phyloP scores from a whole-genome alignment of 352 stramenopile genomes.

The Phytopythium montanum region DNA sequence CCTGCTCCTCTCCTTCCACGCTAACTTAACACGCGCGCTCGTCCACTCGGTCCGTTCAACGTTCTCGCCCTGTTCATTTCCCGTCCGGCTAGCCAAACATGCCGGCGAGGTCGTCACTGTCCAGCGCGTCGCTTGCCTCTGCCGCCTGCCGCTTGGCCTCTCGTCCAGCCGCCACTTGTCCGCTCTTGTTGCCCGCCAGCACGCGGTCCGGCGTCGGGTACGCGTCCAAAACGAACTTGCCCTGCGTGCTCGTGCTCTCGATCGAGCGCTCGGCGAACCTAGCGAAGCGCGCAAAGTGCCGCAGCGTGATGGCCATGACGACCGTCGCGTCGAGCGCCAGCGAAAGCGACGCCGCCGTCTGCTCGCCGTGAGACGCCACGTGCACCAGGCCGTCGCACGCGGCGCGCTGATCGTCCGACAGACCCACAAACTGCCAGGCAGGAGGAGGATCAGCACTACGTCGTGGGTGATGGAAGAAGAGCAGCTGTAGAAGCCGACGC shows the following conservation, averaged over 20 bases:
- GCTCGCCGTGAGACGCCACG: slow-evolving; percentile 45
- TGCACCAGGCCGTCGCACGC: slow-evolving; percentile 72
- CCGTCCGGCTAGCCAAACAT: slow-evolving; percentile 35
- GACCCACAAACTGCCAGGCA: slow-evolving; percentile 21
- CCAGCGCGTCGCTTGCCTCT: slow-evolving; percentile 34
- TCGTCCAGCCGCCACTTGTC: slow-evolving; percentile 40
- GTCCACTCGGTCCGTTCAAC: background rate
- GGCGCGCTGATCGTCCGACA: slow-evolving; percentile 53
- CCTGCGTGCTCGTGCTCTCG: slow-evolving; percentile 60
- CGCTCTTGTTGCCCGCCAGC: slow-evolving; percentile 20
- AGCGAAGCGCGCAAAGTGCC: slow-evolving; percentile 63
- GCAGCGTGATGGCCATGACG: slow-evolving; percentile 56
- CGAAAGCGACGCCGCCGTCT: slow-evolving; percentile 28
- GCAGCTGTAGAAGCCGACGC: slow-evolving; percentile 1
- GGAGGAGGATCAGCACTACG: background rate
- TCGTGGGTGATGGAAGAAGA: too few species aligned
- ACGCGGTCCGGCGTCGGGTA: slow-evolving; percentile 40
- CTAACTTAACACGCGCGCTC: background rate
- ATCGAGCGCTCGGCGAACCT: slow-evolving; percentile 55
- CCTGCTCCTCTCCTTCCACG: background rate
- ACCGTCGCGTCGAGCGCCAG: slow-evolving; percentile 62
- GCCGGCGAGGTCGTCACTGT: slow-evolving; percentile 32
- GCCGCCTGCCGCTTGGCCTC: slow-evolving; percentile 36
- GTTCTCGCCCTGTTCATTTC: background rate
- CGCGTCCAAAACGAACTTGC: slow-evolving; percentile 73